A percentile compares a stretch with the other conserved stretches of the same genome.
These are phyloP conservation scores for Phytophthora quininea DNA, from an alignment of 352 stramenopile genomes.

Conservation along the genomic window DNA sequence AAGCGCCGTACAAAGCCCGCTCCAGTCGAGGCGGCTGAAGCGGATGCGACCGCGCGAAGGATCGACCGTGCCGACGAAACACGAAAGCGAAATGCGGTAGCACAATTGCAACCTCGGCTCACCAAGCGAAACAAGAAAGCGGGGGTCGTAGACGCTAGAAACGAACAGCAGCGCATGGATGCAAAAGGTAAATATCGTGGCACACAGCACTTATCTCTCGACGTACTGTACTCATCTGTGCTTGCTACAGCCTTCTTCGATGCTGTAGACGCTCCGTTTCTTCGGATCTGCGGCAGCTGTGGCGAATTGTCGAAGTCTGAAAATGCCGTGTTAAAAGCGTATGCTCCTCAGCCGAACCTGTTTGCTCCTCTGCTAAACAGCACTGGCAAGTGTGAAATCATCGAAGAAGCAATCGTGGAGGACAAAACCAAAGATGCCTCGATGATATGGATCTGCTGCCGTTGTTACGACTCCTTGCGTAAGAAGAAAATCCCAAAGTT, in stretches of 20 bases:
- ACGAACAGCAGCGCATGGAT: background rate
- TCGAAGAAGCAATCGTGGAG: background rate
- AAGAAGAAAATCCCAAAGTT: background rate
- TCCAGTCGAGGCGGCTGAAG: background rate
- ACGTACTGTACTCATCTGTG: background rate
- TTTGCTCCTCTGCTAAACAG: background rate
- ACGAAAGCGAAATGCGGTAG: background rate
- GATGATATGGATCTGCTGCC: background rate
- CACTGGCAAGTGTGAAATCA: background rate
- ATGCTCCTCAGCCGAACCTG: background rate
- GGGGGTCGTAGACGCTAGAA: background rate
- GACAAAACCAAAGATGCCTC: background rate
- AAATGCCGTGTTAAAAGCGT: background rate
- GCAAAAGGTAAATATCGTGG: background rate
- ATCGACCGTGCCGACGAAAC: background rate
- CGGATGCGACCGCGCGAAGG: background rate
- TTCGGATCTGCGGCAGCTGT: constrained; percentile 3
- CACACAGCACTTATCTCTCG: background rate
- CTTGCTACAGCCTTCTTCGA: background rate
- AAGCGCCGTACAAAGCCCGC: constrained; percentile 4
- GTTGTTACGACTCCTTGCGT: background rate
- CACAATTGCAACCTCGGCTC: background rate
- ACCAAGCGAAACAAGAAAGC: background rate
- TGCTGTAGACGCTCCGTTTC: constrained; percentile 2
- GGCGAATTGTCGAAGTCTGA: background rate